Conservation (phyloP, 257 asterid genomes). For the Mitragyna speciosa region DNA sequence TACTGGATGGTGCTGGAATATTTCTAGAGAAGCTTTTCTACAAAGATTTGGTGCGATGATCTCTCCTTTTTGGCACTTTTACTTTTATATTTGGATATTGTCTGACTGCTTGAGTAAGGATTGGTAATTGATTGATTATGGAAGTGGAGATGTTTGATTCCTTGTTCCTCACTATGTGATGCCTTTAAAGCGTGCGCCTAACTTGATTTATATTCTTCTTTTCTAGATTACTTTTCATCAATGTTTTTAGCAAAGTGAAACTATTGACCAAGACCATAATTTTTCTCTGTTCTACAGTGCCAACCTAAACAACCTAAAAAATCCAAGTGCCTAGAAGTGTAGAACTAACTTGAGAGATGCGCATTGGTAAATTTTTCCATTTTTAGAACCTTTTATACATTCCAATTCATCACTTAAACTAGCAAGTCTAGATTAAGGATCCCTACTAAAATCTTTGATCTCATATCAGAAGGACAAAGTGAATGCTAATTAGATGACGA, state of each 20-base stretch:
- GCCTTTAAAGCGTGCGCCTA: slow-evolving; percentile 5
- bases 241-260: not conserved
- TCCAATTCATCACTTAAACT: too few relatives aligned
- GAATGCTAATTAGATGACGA: too few relatives aligned
- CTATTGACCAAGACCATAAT: not conserved
- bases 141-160: not conserved
- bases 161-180: not conserved
- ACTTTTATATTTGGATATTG: not conserved
- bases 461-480: too few relatives aligned
- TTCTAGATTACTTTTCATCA: not conserved
- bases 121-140: not conserved
- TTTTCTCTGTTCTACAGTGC: not conserved
- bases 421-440: too few relatives aligned
- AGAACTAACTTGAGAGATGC: not conserved
- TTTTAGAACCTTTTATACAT: too few relatives aligned
- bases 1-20: slow-evolving; percentile 10
- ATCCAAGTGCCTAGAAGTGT: not conserved
- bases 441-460: too few relatives aligned
- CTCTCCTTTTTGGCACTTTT: slow-evolving; percentile 1
- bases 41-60: slow-evolving; percentile 11
- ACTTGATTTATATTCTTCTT: not conserved
- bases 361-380: too few relatives aligned
- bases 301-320: not conserved
- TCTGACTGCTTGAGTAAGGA: not conserved
- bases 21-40: slow-evolving; percentile 9